phyloP scores from a whole-genome alignment of 805 yeast species.

The Wickerhamiella azymoides region DNA sequence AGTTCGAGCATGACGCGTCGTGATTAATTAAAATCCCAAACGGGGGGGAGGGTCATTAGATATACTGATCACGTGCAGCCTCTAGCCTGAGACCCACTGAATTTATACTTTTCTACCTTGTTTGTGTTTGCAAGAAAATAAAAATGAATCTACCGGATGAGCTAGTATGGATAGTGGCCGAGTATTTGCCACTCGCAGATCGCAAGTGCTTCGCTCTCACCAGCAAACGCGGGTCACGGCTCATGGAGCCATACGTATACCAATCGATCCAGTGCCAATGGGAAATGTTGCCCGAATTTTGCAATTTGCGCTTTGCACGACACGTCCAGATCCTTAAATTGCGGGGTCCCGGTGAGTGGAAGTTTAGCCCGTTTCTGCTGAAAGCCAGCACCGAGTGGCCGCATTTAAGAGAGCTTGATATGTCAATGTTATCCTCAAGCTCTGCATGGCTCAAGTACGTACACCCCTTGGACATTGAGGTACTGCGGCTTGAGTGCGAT shows the following conservation, averaged over 20 bases:
- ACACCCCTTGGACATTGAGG: slow-evolving; percentile 2
- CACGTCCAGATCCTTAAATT: background rate
- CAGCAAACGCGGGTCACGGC: background rate
- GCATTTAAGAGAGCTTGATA: background rate
- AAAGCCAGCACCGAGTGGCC: slow-evolving; percentile 1
- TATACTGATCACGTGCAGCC: background rate
- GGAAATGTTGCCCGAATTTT: slow-evolving; percentile 1
- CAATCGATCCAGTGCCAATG: slow-evolving; percentile 1
- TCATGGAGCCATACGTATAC: background rate
- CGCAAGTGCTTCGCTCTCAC: background rate
- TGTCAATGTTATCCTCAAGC: slow-evolving; percentile 9
- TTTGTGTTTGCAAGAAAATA: too few species aligned
- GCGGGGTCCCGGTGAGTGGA: slow-evolving; percentile 15
- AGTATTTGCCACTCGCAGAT: background rate
- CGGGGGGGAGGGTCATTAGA: too few species aligned
- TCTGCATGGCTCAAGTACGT: slow-evolving; percentile 19
- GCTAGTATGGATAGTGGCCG: background rate
- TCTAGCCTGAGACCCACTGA: too few species aligned
- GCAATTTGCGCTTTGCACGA: background rate
- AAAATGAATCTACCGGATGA: background rate
- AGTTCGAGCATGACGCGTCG: background rate
- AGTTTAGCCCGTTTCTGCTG: slow-evolving; percentile 10
- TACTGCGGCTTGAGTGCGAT: slow-evolving; percentile 3
- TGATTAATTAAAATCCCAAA: background rate
- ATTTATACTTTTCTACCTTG: too few species aligned